Evolutionary conservation across 2,329 filamentous ascomycete species (phyloP).

Genomic region (Talaromyces sp.): DNA sequence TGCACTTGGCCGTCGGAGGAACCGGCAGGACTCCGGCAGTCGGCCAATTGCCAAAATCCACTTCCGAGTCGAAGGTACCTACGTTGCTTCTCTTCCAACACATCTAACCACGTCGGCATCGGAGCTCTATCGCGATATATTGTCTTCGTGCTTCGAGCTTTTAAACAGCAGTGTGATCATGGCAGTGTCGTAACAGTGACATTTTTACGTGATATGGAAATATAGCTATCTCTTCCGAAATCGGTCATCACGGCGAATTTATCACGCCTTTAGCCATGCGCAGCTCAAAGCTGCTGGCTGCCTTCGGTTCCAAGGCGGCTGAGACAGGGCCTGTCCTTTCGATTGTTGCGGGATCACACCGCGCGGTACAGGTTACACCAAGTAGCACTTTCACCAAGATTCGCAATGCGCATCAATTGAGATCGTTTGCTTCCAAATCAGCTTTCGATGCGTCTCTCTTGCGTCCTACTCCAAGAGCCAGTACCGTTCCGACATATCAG

Average conservation of each 20-base stretch:
- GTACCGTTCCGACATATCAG: background rate
- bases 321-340: conserved; percentile 3
- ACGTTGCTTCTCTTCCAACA: background rate
- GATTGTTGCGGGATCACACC: background rate
- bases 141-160: background rate
- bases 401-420: conserved; percentile 20
- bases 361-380: background rate
- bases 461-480: conserved; percentile 7
- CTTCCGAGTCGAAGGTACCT: background rate
- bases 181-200: conserved; percentile 14
- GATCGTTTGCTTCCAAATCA: conserved; percentile 15
- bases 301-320: conserved; percentile 22
- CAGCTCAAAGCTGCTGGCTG: conserved; percentile 36
- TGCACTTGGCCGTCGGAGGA: background rate
- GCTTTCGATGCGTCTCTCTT: conserved; percentile 11
- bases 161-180: conserved; percentile 16
- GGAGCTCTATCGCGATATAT: background rate
- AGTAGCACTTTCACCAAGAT: background rate
- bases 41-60: conserved; percentile 8
- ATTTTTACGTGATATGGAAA: conserved; percentile 30
- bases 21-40: background rate
- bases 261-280: conserved; percentile 35
- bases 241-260: conserved; percentile 23
- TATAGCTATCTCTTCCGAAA: conserved; percentile 20
- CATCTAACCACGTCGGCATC: conserved; percentile 1